A percentile compares a stretch with the other conserved stretches of the same genome.
Conservation (phyloP, 2,329 filamentous ascomycete species). For the Aureobasidium zeae region DNA sequence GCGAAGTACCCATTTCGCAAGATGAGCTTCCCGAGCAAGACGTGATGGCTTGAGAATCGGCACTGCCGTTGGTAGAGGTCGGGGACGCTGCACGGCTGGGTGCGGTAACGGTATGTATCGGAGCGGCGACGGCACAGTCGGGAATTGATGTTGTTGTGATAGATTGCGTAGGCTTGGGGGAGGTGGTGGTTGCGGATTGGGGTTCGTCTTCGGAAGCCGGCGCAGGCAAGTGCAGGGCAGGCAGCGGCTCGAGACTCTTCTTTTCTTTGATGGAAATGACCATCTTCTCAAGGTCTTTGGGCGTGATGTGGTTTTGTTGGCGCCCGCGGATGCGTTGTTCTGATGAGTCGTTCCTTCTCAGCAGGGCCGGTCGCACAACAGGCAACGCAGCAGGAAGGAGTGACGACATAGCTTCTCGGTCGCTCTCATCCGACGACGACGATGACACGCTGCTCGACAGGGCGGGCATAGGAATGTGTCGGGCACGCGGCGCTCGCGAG, state of each 20-base stretch:
- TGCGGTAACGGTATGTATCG: constrained; percentile 4
- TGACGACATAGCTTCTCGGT: constrained; percentile 35
- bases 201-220: constrained; percentile 4
- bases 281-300: constrained; percentile 86
- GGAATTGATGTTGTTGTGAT: constrained; percentile 21
- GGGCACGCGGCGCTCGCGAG: constrained; percentile 20
- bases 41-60: constrained; percentile 30
- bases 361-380: constrained; percentile 50
- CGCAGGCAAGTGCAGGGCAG: constrained; percentile 31
- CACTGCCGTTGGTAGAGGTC: constrained; percentile 44
- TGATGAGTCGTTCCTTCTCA: constrained; percentile 62
- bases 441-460: constrained; percentile 39
- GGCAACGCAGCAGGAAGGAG: constrained; percentile 41
- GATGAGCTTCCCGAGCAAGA: constrained; percentile 51
- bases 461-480: constrained; percentile 31
- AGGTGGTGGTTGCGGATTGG: constrained; percentile 14
- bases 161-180: constrained; percentile 12
- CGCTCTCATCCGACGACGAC: constrained; percentile 34
- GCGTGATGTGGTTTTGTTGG: constrained; percentile 77
- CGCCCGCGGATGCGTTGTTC: constrained; percentile 60
- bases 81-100: constrained; percentile 48
- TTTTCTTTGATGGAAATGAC: constrained; percentile 85
- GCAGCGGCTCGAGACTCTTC: constrained; percentile 53
- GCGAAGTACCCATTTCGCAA: constrained; percentile 50
- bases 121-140: constrained; percentile 21